Conservation (phyloP, 768 basidiomycete genomes). For the Paxillus involutus region DNA sequence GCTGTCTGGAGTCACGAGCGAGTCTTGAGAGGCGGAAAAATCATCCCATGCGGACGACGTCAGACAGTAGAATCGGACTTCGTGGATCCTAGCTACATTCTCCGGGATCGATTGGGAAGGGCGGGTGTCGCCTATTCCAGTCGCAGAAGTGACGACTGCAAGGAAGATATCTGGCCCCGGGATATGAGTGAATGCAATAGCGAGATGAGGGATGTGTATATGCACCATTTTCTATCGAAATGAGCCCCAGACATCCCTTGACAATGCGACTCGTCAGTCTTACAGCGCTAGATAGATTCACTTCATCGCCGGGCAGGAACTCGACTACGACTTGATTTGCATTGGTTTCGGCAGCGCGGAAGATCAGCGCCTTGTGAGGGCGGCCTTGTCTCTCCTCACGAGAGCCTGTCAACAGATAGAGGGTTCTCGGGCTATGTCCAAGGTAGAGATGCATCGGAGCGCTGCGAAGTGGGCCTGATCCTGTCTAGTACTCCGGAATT, state of each 20-base stretch:
- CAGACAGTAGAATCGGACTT: constrained; percentile 87
- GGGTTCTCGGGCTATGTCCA: constrained; percentile 60
- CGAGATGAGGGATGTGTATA: constrained; percentile 3
- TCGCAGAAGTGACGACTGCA: constrained; percentile 74
- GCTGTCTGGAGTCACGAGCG: constrained; percentile 55
- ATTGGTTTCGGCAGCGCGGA: constrained; percentile 57
- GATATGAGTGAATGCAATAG: constrained; percentile 5
- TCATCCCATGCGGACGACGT: constrained; percentile 87
- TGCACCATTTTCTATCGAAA: constrained; percentile 70
- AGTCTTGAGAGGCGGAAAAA: constrained; percentile 50
- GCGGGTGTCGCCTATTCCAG: constrained; percentile 71
- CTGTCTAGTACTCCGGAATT: neutral
- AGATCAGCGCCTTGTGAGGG: constrained; percentile 65
- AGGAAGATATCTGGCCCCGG: constrained; percentile 72
- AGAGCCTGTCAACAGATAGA: constrained; percentile 71
- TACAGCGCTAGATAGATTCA: constrained; percentile 64
- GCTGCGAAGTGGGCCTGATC: neutral
- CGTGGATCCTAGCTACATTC: constrained; percentile 79
- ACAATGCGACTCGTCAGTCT: constrained; percentile 69
- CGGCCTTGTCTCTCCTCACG: constrained; percentile 63
- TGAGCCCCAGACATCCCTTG: constrained; percentile 84
- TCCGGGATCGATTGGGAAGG: constrained; percentile 57
- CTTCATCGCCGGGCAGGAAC: constrained; percentile 71
- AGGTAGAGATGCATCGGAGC: constrained; percentile 72
- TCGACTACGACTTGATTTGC: constrained; percentile 79